Percentiles rank a stretch among this genome's conserved stretches.
phyloP scores from a whole-genome alignment of 306 rosid genomes.

The Sicyos edulis region DNA sequence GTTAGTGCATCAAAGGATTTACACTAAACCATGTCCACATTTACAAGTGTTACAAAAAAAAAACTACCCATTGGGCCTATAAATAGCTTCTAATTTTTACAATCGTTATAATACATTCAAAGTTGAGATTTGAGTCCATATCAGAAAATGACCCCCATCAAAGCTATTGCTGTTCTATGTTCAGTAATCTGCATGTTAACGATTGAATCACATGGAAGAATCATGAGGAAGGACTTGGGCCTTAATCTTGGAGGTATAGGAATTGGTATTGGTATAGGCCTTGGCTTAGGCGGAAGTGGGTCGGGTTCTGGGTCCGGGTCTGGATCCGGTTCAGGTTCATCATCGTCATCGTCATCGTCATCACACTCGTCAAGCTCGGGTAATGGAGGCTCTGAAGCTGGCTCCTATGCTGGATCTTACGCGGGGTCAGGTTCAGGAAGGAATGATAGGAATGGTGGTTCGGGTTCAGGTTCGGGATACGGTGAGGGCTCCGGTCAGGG shows the following conservation, averaged over 20 bases:
- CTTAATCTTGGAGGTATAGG: conserved; percentile 58
- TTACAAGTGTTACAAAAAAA: background rate
- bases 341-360: background rate
- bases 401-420: conserved; percentile 36
- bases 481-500: conserved; percentile 9
- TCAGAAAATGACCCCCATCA: background rate
- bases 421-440: conserved; percentile 26
- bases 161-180: background rate
- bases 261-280: conserved; percentile 38
- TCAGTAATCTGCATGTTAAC: background rate
- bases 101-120: background rate
- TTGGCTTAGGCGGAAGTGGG: conserved; percentile 38
- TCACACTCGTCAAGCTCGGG: conserved; percentile 11
- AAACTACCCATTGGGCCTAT: background rate
- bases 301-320: conserved; percentile 48
- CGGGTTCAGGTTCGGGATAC: conserved; percentile 27
- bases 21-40: background rate
- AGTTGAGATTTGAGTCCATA: background rate
- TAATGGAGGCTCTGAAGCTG: conserved; percentile 25
- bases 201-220: conserved; percentile 38
- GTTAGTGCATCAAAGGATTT: conserved; percentile 7
- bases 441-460: conserved; percentile 26
- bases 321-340: conserved; percentile 34
- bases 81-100: background rate
- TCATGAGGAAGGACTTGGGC: conserved; percentile 58